Conservation (phyloP, 441 rosid genomes). For the Gossypium gossypioides region DNA sequence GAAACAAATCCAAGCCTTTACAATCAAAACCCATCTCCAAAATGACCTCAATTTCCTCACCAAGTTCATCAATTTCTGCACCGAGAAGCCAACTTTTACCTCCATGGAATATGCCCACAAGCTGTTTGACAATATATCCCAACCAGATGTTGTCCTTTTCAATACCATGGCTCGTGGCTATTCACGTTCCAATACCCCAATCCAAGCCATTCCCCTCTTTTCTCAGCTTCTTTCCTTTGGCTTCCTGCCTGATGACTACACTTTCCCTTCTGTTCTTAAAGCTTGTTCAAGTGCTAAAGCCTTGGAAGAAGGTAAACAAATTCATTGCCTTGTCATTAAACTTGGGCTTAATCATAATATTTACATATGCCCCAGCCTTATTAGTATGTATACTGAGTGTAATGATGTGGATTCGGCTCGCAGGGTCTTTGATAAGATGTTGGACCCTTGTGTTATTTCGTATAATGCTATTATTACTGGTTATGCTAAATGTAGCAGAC, state of each 20-base stretch:
- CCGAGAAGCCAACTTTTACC: constrained; percentile 24
- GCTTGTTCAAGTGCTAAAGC: constrained; percentile 51
- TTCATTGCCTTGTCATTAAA: constrained; percentile 57
- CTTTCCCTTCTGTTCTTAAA: constrained; percentile 63
- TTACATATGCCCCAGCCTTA: constrained; percentile 53
- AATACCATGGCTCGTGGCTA: constrained; percentile 63
- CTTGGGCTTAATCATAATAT: constrained; percentile 37
- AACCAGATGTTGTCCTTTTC: constrained; percentile 39
- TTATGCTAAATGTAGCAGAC: constrained; percentile 50
- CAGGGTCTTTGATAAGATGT: constrained; percentile 45
- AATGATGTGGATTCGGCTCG: constrained; percentile 51
- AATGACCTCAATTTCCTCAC: constrained; percentile 31
- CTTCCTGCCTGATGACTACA: constrained; percentile 49
- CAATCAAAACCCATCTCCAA: constrained; percentile 53
- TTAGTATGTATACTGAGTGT: constrained; percentile 61
- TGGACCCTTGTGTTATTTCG: constrained; percentile 53
- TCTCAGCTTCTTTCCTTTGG: constrained; percentile 27
- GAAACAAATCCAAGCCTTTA: constrained; percentile 60
- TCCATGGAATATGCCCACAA: constrained; percentile 56
- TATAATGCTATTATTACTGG: constrained; percentile 62
- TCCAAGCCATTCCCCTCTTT: constrained; percentile 35
- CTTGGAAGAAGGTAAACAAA: constrained; percentile 54
- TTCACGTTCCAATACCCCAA: constrained; percentile 43
- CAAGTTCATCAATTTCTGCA: constrained; percentile 48
- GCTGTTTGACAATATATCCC: constrained; percentile 50